phyloP scores from a whole-genome alignment of 2,329 filamentous ascomycete species.

The Penicillium sp. region DNA sequence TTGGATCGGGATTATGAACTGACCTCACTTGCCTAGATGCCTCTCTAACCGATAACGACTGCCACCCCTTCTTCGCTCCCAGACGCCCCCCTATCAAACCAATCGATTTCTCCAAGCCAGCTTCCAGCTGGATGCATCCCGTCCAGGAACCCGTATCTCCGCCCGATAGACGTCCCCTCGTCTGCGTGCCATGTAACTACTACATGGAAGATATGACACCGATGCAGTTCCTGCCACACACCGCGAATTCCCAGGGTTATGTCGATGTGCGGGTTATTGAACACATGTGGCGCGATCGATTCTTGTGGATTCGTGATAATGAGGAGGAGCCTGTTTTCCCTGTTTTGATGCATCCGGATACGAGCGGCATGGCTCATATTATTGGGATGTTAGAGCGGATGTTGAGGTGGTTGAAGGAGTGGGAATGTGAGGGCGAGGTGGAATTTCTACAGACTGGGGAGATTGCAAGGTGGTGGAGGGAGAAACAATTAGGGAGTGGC shows the following conservation, averaged over 20 bases:
- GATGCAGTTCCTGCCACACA: constrained; percentile 46
- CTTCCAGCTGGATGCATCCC: constrained; percentile 48
- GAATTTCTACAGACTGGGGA: constrained; percentile 33
- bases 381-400: constrained; percentile 58
- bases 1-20: neutral
- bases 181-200: constrained; percentile 48
- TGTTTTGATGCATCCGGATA: constrained; percentile 58
- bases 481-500: constrained; percentile 23
- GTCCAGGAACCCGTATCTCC: constrained; percentile 23
- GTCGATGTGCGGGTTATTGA: constrained; percentile 59
- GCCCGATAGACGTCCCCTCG: constrained; percentile 31
- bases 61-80: constrained; percentile 42
- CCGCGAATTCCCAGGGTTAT: constrained; percentile 57
- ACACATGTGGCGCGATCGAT: constrained; percentile 61
- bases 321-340: constrained; percentile 49
- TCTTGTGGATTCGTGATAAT: constrained; percentile 55
- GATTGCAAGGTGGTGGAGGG: constrained; percentile 31
- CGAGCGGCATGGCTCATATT: constrained; percentile 61
- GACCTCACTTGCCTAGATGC: constrained; percentile 29
- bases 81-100: constrained; percentile 35
- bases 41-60: constrained; percentile 45
- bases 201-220: constrained; percentile 51
- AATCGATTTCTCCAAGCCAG: constrained; percentile 44
- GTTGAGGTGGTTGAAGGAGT: constrained; percentile 50
- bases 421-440: constrained; percentile 30